These are phyloP conservation scores for Podaxis carcinomalis DNA, from an alignment of 768 basidiomycete genomes.

Conservation along the genomic window DNA sequence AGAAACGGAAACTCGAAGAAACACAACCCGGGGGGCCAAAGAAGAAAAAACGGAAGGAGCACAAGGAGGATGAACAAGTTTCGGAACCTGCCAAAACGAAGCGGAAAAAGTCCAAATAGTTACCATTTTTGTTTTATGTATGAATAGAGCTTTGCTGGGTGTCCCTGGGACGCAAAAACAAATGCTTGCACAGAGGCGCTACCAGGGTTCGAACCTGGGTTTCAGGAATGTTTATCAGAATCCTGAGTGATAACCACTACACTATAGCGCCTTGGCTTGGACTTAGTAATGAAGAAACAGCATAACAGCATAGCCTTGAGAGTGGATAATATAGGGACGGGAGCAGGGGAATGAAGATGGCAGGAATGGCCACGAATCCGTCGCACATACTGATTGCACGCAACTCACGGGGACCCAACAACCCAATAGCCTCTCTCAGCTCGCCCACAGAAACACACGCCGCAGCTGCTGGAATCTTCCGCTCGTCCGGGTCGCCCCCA, in stretches of 20 bases:
- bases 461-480: conserved; percentile 79
- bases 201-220: conserved; percentile 47
- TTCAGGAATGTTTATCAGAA: conserved; percentile 34
- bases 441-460: conserved; percentile 88
- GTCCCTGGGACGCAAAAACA: not conserved
- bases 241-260: conserved; percentile 39
- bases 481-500: conserved; percentile 74
- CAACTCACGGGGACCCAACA: conserved; percentile 72
- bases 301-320: too few species aligned
- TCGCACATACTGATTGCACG: conserved; percentile 88
- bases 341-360: not conserved
- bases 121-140: too few species aligned
- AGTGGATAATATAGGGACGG: too few species aligned
- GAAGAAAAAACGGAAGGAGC: conserved; percentile 20
- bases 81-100: conserved; percentile 15
- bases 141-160: too few species aligned
- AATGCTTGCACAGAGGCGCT: conserved; percentile 24
- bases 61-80: conserved; percentile 17
- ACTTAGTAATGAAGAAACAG: not conserved
- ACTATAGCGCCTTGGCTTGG: conserved; percentile 25
- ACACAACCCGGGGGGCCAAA: not conserved
- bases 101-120: conserved; percentile 5
- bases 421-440: conserved; percentile 75
- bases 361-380: conserved; percentile 64
- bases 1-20: not conserved